Evolutionary conservation across 768 basidiomycete species (phyloP).

Genomic region (Favolaschia claudopus): DNA sequence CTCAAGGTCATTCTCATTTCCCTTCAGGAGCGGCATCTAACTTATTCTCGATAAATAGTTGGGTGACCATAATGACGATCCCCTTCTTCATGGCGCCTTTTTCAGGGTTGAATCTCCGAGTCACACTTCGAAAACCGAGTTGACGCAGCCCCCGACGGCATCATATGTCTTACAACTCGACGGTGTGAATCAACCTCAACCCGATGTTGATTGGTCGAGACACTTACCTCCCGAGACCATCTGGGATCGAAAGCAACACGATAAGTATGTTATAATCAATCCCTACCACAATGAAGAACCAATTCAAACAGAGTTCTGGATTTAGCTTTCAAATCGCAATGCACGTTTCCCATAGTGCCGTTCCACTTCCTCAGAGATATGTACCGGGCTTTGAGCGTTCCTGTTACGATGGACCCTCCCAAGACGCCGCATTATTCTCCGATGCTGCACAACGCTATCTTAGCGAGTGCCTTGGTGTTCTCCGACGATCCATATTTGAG

Average conservation of each 20-base stretch:
- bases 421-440: constrained; percentile 55
- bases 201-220: constrained; percentile 25
- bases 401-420: constrained; percentile 26
- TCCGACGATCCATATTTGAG: constrained; percentile 23
- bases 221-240: constrained; percentile 8
- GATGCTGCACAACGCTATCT: constrained; percentile 57
- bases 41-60: constrained; percentile 9
- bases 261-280: constrained; percentile 16
- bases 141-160: neutral
- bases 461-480: constrained; percentile 32
- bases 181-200: constrained; percentile 2
- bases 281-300: neutral
- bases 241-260: constrained; percentile 23
- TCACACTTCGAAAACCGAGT: neutral
- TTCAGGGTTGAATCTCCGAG: neutral
- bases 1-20: constrained; percentile 23
- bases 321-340: constrained; percentile 48
- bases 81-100: constrained; percentile 11
- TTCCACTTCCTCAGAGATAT: constrained; percentile 49
- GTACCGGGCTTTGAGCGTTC: constrained; percentile 40
- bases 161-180: constrained; percentile 22
- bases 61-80: constrained; percentile 12
- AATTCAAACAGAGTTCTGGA: constrained; percentile 41
- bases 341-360: constrained; percentile 42
- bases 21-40: no score